These are phyloP conservation scores for Solanum hybrid DNA, from an alignment of 305 asterid genomes.

Conservation along the genomic window DNA sequence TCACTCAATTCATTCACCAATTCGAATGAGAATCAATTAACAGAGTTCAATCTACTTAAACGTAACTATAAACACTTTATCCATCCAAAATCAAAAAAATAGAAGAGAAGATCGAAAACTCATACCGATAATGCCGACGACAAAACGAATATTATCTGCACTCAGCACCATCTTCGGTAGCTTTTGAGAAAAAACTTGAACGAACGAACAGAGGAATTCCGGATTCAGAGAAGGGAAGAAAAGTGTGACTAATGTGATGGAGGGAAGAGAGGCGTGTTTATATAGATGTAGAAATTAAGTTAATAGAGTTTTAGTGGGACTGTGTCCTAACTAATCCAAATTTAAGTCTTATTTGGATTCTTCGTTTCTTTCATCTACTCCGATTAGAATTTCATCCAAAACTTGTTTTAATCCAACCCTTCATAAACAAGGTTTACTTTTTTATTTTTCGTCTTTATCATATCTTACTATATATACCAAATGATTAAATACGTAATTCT, in stretches of 20 bases:
- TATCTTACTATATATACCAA: not conserved
- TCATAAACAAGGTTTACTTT: not conserved
- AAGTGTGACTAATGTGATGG: not conserved
- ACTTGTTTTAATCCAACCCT: not conserved
- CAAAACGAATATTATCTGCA: constrained; percentile 11
- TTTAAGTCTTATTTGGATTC: not conserved
- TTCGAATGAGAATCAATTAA: not conserved
- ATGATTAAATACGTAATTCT: not conserved
- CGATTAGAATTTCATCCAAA: not conserved
- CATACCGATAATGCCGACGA: constrained; percentile 38
- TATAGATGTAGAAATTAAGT: not conserved
- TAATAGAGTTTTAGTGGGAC: not conserved
- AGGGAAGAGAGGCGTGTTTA: not conserved
- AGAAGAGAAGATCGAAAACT: not conserved
- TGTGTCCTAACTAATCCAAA: not conserved
- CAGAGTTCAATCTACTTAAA: not conserved
- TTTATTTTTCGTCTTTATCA: not conserved
- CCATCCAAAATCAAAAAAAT: not conserved
- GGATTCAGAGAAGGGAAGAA: not conserved
- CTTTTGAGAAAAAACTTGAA: not conserved
- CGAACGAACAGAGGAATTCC: not conserved
- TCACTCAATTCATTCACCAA: not conserved
- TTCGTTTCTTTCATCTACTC: not conserved
- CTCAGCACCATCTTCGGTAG: not conserved
- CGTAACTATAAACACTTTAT: not conserved